Percentiles rank a stretch among this genome's conserved stretches.
These are phyloP conservation scores for Fusarium sororula DNA, from an alignment of 2,329 filamentous ascomycete species.

Conservation along the genomic window DNA sequence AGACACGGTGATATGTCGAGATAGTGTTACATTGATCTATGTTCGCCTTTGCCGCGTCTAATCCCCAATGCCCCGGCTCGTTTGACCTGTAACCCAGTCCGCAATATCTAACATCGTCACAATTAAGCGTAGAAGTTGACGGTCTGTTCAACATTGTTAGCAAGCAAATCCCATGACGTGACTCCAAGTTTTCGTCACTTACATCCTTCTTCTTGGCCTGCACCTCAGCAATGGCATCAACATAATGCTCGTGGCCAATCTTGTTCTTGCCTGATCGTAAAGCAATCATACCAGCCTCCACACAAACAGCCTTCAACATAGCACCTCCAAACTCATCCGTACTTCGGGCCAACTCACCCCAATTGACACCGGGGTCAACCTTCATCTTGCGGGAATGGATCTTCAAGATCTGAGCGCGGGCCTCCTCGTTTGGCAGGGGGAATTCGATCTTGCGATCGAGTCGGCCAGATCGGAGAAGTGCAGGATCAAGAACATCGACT, in stretches of 20 bases:
- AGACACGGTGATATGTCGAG: slow-evolving; percentile 11
- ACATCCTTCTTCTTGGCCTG: slow-evolving; percentile 95
- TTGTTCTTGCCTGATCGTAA: slow-evolving; percentile 93
- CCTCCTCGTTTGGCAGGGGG: slow-evolving; percentile 96
- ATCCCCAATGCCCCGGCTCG: slow-evolving; percentile 24
- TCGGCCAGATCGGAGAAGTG: slow-evolving; percentile 88
- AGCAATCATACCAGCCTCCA: slow-evolving; percentile 99
- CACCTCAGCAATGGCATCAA: slow-evolving; percentile 97
- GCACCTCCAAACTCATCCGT: slow-evolving; percentile 99
- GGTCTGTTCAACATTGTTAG: slow-evolving; percentile 52
- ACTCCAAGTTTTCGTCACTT: slow-evolving; percentile 46
- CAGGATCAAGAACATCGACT: slow-evolving; percentile 92
- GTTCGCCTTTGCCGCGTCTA: slow-evolving; percentile 31
- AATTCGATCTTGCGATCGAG: slow-evolving; percentile 98
- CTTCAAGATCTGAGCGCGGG: slow-evolving; percentile 93
- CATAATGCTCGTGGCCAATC: slow-evolving; percentile 98
- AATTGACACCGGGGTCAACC: slow-evolving; percentile 92
- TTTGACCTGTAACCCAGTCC: slow-evolving; percentile 20
- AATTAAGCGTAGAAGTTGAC: slow-evolving; percentile 65
- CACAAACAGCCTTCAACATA: slow-evolving; percentile 97
- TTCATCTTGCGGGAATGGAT: slow-evolving; percentile 99
- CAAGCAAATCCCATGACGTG: not conserved
- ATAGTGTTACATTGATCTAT: slow-evolving; percentile 45
- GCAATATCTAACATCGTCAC: slow-evolving; percentile 8
- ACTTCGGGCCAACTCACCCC: slow-evolving; percentile 92